These are phyloP conservation scores for Friedmanniomyces endolithicus DNA, from an alignment of 495 filamentous ascomycete genomes.

Conservation along the genomic window DNA sequence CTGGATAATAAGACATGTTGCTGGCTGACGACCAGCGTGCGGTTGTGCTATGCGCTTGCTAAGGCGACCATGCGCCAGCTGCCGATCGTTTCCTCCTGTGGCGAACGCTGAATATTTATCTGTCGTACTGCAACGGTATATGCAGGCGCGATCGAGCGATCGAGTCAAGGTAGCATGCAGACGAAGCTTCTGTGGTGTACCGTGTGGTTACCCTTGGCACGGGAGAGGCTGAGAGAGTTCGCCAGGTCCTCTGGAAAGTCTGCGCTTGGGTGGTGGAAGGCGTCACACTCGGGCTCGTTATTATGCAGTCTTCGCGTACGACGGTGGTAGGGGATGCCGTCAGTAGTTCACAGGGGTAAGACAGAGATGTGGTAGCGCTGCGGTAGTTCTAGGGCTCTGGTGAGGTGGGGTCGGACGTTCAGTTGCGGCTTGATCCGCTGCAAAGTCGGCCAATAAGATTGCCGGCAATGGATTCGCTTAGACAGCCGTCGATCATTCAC, in stretches of 20 bases:
- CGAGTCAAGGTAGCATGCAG: constrained; percentile 2
- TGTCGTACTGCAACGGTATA: neutral
- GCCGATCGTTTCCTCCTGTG: constrained; percentile 6
- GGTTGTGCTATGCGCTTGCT: neutral
- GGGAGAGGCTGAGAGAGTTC: neutral
- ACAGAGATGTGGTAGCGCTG: neutral
- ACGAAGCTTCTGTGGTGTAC: neutral
- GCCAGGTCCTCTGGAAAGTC: neutral
- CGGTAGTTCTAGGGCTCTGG: neutral
- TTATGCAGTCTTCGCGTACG: neutral
- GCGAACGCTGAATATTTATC: neutral
- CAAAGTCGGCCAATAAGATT: too few relatives aligned
- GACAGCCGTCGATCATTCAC: neutral
- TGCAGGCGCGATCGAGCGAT: neutral
- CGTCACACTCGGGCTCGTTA: neutral
- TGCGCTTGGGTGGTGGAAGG: neutral
- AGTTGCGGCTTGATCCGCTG: too few relatives aligned
- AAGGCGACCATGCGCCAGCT: constrained; percentile 3
- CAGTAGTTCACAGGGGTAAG: neutral
- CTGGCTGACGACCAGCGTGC: neutral
- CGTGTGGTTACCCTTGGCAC: too few relatives aligned
- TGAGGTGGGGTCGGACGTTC: neutral
- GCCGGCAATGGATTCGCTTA: neutral
- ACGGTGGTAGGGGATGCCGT: neutral
- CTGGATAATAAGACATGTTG: constrained; percentile 31